These are phyloP conservation scores for Daldinia concentrica DNA, from an alignment of 495 filamentous ascomycete species.

Conservation along the genomic window DNA sequence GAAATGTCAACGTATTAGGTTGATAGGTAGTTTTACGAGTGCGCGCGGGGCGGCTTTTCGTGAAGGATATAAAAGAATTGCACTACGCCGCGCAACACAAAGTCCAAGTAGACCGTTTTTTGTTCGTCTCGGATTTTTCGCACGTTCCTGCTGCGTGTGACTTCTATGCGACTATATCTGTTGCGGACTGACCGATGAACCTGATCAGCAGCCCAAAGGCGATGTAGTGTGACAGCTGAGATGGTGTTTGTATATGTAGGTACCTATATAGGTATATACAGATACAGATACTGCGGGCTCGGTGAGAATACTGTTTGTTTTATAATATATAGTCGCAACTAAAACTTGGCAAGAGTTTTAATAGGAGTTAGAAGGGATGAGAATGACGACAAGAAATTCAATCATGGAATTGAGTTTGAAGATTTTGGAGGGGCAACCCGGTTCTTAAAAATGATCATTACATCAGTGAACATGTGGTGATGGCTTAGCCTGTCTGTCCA, in stretches of 20 bases:
- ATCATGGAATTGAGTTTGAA: slow-evolving; percentile 30
- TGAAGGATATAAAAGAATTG: slow-evolving; percentile 17
- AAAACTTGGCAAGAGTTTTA: not conserved
- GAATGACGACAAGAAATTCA: slow-evolving; percentile 6
- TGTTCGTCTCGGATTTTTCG: slow-evolving; percentile 7
- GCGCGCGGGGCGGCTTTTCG: slow-evolving; percentile 28
- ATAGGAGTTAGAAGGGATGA: not conserved
- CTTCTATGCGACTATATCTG: slow-evolving; percentile 25
- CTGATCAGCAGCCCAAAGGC: slow-evolving; percentile 26
- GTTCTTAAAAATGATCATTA: slow-evolving; percentile 26
- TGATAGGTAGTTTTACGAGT: slow-evolving; percentile 9
- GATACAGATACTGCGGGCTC: not conserved
- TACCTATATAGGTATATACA: too few species aligned
- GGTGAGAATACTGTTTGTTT: not conserved
- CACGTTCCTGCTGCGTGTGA: slow-evolving; percentile 31
- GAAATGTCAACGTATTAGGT: slow-evolving; percentile 30
- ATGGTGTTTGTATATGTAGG: not conserved
- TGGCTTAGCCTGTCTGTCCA: slow-evolving; percentile 10
- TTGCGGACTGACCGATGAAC: slow-evolving; percentile 26
- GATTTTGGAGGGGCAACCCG: slow-evolving; percentile 28
- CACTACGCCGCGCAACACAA: slow-evolving; percentile 10
- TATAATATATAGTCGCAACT: not conserved
- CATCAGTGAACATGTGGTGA: slow-evolving; percentile 37
- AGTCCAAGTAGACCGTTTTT: slow-evolving; percentile 12
- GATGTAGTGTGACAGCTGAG: not conserved